phyloP scores from a whole-genome alignment of 1,284 basidiomycete genomes.

The Malassezia dermatis region DNA sequence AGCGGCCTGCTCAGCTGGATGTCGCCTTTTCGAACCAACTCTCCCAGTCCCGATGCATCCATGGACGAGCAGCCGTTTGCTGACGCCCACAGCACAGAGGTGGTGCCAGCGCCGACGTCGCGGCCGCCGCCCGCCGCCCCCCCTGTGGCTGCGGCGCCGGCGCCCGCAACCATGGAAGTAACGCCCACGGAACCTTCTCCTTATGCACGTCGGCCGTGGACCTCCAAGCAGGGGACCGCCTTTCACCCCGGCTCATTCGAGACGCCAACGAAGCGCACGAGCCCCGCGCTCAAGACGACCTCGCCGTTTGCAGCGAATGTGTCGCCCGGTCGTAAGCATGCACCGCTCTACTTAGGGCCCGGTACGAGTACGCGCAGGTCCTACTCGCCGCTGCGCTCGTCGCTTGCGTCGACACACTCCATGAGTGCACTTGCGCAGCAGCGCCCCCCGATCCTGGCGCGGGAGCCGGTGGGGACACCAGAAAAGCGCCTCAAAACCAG shows the following conservation, averaged over 20 bases:
- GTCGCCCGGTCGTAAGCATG: conserved; percentile 10
- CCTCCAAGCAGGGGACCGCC: background rate
- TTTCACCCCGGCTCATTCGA: conserved; percentile 12
- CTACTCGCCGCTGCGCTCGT: conserved; percentile 10
- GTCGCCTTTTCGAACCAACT: background rate
- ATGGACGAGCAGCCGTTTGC: conserved; percentile 1
- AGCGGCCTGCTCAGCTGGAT: conserved; percentile 15
- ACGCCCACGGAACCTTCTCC: background rate
- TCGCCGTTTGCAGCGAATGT: conserved; percentile 5
- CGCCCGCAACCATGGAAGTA: background rate
- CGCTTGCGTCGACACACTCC: background rate
- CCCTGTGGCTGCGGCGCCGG: background rate
- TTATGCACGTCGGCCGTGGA: background rate
- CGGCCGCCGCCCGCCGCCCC: background rate
- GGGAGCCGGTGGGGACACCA: background rate
- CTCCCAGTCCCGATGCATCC: background rate
- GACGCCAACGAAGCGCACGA: conserved; percentile 3
- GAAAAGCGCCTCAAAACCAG: conserved; percentile 11
- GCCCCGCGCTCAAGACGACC: background rate
- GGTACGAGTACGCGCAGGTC: conserved; percentile 6
- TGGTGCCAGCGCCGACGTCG: background rate
- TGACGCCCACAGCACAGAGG: background rate
- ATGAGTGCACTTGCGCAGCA: background rate
- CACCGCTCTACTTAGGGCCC: conserved; percentile 15
- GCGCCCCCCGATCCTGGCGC: background rate